Conservation (phyloP, 192 early-diverging fungal species). For the Entomortierella parvispora region DNA sequence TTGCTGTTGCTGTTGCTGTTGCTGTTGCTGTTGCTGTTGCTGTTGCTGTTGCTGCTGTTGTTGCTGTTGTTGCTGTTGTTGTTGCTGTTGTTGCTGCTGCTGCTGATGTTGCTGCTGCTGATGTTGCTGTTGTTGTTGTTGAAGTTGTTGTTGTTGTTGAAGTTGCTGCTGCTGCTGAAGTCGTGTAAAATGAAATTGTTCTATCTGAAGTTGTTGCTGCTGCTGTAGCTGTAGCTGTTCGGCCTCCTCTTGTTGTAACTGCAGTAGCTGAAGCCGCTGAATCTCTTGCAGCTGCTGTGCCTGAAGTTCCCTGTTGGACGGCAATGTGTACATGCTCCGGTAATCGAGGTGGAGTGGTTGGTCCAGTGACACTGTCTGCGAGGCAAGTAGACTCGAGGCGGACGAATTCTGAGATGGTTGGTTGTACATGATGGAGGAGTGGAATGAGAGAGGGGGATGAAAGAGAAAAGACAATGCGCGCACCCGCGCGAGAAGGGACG, state of each 20-base stretch:
- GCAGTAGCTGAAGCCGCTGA: constrained; percentile 22
- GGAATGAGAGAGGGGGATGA: not conserved
- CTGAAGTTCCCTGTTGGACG: constrained; percentile 8
- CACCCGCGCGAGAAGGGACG: not conserved
- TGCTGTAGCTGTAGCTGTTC: not conserved
- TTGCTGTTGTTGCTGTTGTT: constrained; percentile 5
- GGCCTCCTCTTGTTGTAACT: constrained; percentile 3
- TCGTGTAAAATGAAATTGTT: not conserved
- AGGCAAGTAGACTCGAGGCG: constrained; percentile 24
- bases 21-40: constrained; percentile 4
- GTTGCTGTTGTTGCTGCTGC: no score
- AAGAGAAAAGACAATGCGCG: constrained; percentile 1
- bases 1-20: not conserved
- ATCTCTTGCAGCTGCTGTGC: constrained; percentile 17
- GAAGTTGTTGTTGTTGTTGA: not conserved
- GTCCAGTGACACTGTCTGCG: constrained; percentile 13
- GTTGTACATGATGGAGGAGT: constrained; percentile 19
- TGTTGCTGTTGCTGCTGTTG: constrained; percentile 11
- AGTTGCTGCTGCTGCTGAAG: no score
- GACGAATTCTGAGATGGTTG: constrained; percentile 44
- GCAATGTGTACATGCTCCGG: constrained; percentile 21
- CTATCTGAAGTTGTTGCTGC: not conserved
- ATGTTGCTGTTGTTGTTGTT: constrained; percentile 1
- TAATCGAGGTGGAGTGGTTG: constrained; percentile 30
- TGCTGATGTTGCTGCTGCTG: no score